Evolutionary conservation across 495 filamentous ascomycete species (phyloP), one percentile per base, ranked within the genome.

Genomic region (Hypoxylon perforatum): DNA sequence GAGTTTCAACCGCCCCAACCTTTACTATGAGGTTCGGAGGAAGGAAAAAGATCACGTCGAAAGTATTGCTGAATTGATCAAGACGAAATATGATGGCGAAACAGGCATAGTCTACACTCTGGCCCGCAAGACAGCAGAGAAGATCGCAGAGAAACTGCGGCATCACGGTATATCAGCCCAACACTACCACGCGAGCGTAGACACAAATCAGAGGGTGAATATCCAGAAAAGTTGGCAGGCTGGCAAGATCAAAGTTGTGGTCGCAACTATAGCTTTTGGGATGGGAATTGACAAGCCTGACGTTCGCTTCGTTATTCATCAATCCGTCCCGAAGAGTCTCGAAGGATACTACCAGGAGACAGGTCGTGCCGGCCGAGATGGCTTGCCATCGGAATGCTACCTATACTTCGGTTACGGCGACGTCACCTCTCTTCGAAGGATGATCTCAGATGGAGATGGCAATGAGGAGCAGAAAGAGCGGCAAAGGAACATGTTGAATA

Each of bases 331-430:
- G 0, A 97, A 97, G 76, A 96, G 92, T 69, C 82, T 99, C n/a
- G 95, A 99, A 76, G 96, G 94, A 0, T 99, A 99, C 72, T 97
- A 97, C 68, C 95, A 99, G 72, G 96, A 99, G 71, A 99, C 94
- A 10, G 95, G 95, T 0, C 91, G 95, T 45, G 95, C 95, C 18
- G 95, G 95, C 8, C 87, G 95, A 67, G 95, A 99, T 76, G 94
- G 93, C 9, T 87, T 92, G 65, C 82, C 83, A 9, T 97, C 94
- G 11, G 88, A 90, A 35, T 99, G 95, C 77, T 96, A 92, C 67
- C 82, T 99, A 30, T 98, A 89, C 74, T 99, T 93, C 64, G 80
- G 82, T 41, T 97, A 93, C 75, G 81, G 77, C 17, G 95, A 99
- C 61, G 35, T 87, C 70, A 60, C 80, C 69, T 60, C 75, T 84